A percentile compares a stretch with the other conserved stretches of the same genome.
These are phyloP conservation scores for Ceratobasidium papillatum DNA, from an alignment of 1,284 basidiomycete species.

Conservation along the genomic window DNA sequence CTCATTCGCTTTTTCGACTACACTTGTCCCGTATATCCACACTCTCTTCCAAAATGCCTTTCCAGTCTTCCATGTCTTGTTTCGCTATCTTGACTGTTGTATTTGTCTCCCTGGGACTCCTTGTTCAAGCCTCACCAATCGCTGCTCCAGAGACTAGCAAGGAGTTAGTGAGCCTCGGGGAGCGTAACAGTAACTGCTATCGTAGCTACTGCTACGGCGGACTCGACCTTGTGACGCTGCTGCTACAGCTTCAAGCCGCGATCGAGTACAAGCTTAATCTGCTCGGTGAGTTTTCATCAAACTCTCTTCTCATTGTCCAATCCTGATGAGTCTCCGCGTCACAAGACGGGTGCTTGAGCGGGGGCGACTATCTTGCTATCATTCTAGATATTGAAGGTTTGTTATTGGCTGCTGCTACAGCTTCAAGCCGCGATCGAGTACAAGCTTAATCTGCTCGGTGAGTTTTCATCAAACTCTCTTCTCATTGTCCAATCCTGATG, in stretches of 20 bases:
- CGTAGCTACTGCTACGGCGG: neutral
- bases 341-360: slow-evolving; percentile 24
- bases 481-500: neutral
- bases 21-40: too few species aligned
- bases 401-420: neutral
- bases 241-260: neutral
- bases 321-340: neutral
- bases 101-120: neutral
- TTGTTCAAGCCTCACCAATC: neutral
- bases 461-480: neutral
- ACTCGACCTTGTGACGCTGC: neutral
- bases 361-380: slow-evolving; percentile 19
- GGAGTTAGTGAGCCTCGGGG: neutral
- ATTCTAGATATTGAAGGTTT: slow-evolving; percentile 26
- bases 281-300: neutral
- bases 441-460: neutral
- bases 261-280: neutral
- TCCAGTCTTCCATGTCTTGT: neutral
- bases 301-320: neutral
- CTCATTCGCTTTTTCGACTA: too few species aligned
- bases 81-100: neutral
- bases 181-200: neutral
- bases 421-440: slow-evolving; percentile 11
- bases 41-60: neutral
- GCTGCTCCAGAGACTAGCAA: neutral